These are phyloP conservation scores for Saccharomyces hybrid DNA, from an alignment of 1,139 yeast genomes.

Conservation along the genomic window DNA sequence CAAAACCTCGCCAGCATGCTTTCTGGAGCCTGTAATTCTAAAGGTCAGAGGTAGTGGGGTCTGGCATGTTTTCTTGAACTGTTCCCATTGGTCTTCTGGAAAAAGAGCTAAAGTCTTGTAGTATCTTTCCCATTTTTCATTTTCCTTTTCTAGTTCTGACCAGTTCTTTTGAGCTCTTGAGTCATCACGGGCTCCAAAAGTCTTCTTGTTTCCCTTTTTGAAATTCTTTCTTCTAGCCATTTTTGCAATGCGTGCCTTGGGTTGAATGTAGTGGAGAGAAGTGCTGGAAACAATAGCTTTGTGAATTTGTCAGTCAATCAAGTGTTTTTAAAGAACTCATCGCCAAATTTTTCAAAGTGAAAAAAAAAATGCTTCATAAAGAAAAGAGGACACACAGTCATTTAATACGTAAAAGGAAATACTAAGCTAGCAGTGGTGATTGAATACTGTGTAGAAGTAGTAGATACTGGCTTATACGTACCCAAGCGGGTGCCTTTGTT, in stretches of 20 bases:
- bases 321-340: not conserved
- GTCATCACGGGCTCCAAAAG: conserved; percentile 33
- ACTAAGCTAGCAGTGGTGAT: not conserved
- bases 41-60: conserved; percentile 83
- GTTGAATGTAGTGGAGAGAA: not conserved
- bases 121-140: conserved; percentile 83
- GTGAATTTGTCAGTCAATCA: no score
- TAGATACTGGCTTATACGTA: not conserved
- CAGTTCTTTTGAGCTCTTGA: conserved; percentile 40
- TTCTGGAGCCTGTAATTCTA: conserved; percentile 84
- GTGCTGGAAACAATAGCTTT: not conserved
- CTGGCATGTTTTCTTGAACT: conserved; percentile 72
- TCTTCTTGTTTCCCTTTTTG: conserved; percentile 26
- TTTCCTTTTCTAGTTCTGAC: conserved; percentile 69
- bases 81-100: conserved; percentile 69
- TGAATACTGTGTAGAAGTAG: not conserved
- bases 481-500: no score
- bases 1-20: conserved; percentile 61
- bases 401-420: not conserved
- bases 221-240: conserved; percentile 34
- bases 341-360: not conserved
- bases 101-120: conserved; percentile 62
- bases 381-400: not conserved
- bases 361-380: not conserved
- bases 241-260: not conserved